A percentile compares a stretch with the other conserved stretches of the same genome.
Conservation (phyloP, 2,329 filamentous ascomycete genomes). For the Ampelomyces quisqualis region DNA sequence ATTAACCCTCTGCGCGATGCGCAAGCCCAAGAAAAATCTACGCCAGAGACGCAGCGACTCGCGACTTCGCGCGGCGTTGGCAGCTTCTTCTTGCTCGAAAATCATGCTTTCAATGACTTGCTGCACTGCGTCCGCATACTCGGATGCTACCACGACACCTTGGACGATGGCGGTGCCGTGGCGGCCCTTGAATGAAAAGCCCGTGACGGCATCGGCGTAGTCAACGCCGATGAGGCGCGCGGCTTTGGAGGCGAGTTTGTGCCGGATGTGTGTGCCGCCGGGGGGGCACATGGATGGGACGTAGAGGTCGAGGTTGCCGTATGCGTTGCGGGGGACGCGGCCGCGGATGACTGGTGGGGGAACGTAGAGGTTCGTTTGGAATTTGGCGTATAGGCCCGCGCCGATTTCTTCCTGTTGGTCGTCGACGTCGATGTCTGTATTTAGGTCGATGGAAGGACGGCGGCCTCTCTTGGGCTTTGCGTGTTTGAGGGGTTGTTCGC, state of each 20-base stretch:
- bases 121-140: conserved; percentile 70
- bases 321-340: conserved; percentile 63
- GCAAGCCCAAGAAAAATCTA: conserved; percentile 61
- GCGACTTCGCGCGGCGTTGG: conserved; percentile 56
- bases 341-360: conserved; percentile 76
- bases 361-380: conserved; percentile 69
- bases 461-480: conserved; percentile 42
- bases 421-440: conserved; percentile 36
- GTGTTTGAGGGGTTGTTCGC: conserved; percentile 81
- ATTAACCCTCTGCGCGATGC: conserved; percentile 72
- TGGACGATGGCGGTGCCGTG: conserved; percentile 80
- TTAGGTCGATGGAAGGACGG: conserved; percentile 27
- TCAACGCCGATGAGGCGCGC: conserved; percentile 77
- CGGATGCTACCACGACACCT: conserved; percentile 73
- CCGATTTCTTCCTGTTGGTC: conserved; percentile 48
- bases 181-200: conserved; percentile 83
- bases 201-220: conserved; percentile 84
- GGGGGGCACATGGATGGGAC: conserved; percentile 64
- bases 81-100: conserved; percentile 64
- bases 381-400: conserved; percentile 59
- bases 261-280: conserved; percentile 59
- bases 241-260: conserved; percentile 65
- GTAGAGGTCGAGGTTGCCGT: conserved; percentile 65
- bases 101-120: conserved; percentile 68
- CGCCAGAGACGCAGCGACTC: conserved; percentile 60